Evolutionary conservation across 768 basidiomycete genomes (phyloP).

Genomic region (Hygrophorus pudorinus): DNA sequence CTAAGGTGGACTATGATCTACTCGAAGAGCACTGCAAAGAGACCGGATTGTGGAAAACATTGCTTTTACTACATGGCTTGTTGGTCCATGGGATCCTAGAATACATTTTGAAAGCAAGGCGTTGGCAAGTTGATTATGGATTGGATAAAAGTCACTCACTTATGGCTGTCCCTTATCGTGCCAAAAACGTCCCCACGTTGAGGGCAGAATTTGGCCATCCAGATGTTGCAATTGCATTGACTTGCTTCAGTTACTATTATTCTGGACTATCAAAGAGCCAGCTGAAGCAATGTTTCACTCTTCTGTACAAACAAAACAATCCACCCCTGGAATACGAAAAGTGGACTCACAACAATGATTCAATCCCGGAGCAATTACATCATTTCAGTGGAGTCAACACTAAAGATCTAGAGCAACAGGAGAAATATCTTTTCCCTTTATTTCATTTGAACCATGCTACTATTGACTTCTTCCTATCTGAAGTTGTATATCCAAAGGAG

Average conservation of each 20-base stretch:
- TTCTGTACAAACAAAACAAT: slow-evolving; percentile 30
- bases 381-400: slow-evolving; percentile 32
- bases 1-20: neutral
- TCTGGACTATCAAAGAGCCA: slow-evolving; percentile 31
- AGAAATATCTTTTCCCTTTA: slow-evolving; percentile 18
- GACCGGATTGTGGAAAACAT: slow-evolving; percentile 20
- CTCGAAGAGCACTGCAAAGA: slow-evolving; percentile 11
- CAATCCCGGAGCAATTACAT: slow-evolving; percentile 22
- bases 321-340: slow-evolving; percentile 29
- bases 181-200: slow-evolving; percentile 37
- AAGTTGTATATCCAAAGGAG: slow-evolving; percentile 39
- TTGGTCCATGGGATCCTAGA: slow-evolving; percentile 30
- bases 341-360: slow-evolving; percentile 23
- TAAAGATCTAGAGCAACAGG: slow-evolving; percentile 25
- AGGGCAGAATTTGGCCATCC: slow-evolving; percentile 45
- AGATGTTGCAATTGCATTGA: slow-evolving; percentile 34
- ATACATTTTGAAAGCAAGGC: slow-evolving; percentile 25
- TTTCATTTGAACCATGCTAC: slow-evolving; percentile 27
- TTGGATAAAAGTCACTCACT: slow-evolving; percentile 30
- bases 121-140: slow-evolving; percentile 47
- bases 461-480: slow-evolving; percentile 37
- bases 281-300: slow-evolving; percentile 25
- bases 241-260: slow-evolving; percentile 41
- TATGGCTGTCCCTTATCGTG: slow-evolving; percentile 44
- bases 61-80: slow-evolving; percentile 37